A percentile compares a stretch with the other conserved stretches of the same genome.
These are phyloP conservation scores for Ophiostoma australiae DNA, from an alignment of 2,329 filamentous ascomycete species.

Conservation along the genomic window DNA sequence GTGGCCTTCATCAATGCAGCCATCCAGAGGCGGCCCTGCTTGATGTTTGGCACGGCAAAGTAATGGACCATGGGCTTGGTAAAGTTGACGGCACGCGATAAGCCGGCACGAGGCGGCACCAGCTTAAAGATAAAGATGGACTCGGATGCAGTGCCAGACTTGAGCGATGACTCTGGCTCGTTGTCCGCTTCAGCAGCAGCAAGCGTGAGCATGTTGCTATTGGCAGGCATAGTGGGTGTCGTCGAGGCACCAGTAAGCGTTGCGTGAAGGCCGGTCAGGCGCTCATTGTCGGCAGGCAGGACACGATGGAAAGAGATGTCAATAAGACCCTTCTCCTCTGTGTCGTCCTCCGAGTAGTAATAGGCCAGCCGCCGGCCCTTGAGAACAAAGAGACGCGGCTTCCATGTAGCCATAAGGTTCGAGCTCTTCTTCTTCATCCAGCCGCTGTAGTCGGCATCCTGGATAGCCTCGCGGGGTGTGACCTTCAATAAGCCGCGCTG, in stretches of 20 bases:
- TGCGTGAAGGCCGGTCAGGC: conserved; percentile 83
- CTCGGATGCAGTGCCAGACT: conserved; percentile 40
- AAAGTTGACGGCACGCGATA: conserved; percentile 90
- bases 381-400: conserved; percentile 89
- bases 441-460: conserved; percentile 83
- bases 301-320: conserved; percentile 97
- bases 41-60: conserved; percentile 88
- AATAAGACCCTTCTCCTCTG: conserved; percentile 89
- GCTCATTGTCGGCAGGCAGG: conserved; percentile 87
- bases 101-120: conserved; percentile 78
- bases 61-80: conserved; percentile 97
- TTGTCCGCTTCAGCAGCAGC: conserved; percentile 46
- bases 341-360: conserved; percentile 91
- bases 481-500: conserved; percentile 79
- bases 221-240: conserved; percentile 53
- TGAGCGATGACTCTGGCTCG: conserved; percentile 33
- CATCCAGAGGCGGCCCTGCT: conserved; percentile 93
- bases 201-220: conserved; percentile 44
- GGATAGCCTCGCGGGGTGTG: conserved; percentile 74
- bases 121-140: conserved; percentile 97
- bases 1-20: conserved; percentile 97
- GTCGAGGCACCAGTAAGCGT: conserved; percentile 82
- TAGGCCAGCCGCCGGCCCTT: conserved; percentile 88
- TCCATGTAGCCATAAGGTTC: conserved; percentile 96
- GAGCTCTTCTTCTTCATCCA: conserved; percentile 99